Conservation (phyloP, 371 early-diverging fungal genomes). For the Mycotypha africana region DNA sequence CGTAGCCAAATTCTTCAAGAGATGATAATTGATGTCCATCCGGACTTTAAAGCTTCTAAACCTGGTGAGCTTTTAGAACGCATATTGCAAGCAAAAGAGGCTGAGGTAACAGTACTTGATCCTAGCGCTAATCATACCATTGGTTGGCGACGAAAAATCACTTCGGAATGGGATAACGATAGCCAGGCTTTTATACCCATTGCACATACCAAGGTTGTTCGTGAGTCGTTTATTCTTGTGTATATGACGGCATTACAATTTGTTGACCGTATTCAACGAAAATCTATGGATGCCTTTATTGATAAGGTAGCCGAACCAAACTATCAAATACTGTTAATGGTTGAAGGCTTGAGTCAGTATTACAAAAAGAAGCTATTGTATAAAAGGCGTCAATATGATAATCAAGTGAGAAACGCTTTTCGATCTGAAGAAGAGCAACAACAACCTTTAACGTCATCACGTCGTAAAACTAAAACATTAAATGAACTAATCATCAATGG, state of each 20-base stretch:
- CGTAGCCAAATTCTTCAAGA: constrained; percentile 43
- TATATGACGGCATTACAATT: constrained; percentile 35
- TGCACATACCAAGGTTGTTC: constrained; percentile 16
- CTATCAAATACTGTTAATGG: constrained; percentile 35
- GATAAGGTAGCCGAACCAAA: constrained; percentile 11
- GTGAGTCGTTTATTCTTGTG: constrained; percentile 38
- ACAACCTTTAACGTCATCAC: too few species aligned
- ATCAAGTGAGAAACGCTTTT: constrained; percentile 27
- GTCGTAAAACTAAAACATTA: constrained; percentile 2
- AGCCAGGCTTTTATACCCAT: constrained; percentile 44
- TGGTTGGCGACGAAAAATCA: constrained; percentile 45
- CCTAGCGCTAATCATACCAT: constrained; percentile 19
- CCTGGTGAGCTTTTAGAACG: constrained; percentile 32
- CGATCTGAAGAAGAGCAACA: constrained; percentile 4
- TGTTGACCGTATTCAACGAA: constrained; percentile 18
- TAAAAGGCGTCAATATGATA: constrained; percentile 31
- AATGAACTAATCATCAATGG: constrained; percentile 11
- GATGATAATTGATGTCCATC: constrained; percentile 51
- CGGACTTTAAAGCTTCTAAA: constrained; percentile 16
- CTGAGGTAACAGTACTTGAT: constrained; percentile 14
- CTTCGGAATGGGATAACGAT: constrained; percentile 45
- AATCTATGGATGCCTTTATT: constrained; percentile 14
- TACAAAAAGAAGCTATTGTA: constrained; percentile 31
- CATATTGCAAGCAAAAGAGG: constrained; percentile 28
- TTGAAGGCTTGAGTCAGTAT: constrained; percentile 53